These are phyloP conservation scores for Podaxis sp. DNA, from an alignment of 768 basidiomycete species.

Conservation along the genomic window DNA sequence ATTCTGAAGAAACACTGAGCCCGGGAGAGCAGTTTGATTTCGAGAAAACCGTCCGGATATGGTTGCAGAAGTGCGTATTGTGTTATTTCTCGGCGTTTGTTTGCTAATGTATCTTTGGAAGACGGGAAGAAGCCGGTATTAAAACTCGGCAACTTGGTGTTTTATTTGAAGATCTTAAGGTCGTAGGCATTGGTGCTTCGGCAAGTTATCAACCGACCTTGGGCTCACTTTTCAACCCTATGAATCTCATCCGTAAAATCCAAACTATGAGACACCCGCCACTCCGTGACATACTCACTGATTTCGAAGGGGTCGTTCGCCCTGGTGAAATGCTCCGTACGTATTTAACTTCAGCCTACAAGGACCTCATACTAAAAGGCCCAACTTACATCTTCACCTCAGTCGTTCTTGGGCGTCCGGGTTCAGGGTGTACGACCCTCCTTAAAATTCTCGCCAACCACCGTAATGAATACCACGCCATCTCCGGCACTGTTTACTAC, in stretches of 20 bases:
- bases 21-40: conserved; percentile 30
- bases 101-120: conserved; percentile 17
- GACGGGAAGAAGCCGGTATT: conserved; percentile 45
- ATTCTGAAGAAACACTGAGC: conserved; percentile 22
- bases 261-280: conserved; percentile 53
- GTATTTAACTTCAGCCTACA: conserved; percentile 17
- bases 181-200: conserved; percentile 54
- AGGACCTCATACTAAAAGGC: neutral
- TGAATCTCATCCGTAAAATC: conserved; percentile 37
- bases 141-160: conserved; percentile 56
- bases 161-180: conserved; percentile 51
- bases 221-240: conserved; percentile 57
- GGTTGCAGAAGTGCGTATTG: conserved; percentile 29
- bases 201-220: conserved; percentile 56
- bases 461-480: conserved; percentile 57
- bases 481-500: conserved; percentile 71
- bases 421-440: conserved; percentile 81
- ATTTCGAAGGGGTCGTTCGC: conserved; percentile 60
- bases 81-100: neutral
- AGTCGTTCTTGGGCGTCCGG: conserved; percentile 86
- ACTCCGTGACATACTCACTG: conserved; percentile 55
- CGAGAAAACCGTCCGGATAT: conserved; percentile 26
- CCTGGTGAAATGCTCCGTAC: conserved; percentile 76
- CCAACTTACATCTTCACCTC: neutral
- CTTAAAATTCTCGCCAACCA: conserved; percentile 81